These are phyloP conservation scores for Umbelopsis isabellina DNA, from an alignment of 192 early-diverging fungal genomes.

Conservation along the genomic window DNA sequence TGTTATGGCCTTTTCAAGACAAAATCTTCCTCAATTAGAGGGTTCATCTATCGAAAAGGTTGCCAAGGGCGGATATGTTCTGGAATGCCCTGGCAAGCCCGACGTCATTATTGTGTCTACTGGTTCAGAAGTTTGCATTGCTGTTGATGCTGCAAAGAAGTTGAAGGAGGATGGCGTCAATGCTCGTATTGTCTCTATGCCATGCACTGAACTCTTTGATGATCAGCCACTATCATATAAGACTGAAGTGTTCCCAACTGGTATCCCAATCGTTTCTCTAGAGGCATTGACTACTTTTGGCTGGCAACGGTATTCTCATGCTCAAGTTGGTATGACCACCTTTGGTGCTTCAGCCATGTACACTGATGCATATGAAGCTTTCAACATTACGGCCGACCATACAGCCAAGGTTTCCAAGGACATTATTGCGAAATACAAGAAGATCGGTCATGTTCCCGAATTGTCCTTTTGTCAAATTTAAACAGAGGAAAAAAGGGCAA, in stretches of 20 bases:
- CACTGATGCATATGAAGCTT: constrained; percentile 25
- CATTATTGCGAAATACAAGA: constrained; percentile 18
- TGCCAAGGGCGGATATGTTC: constrained; percentile 85
- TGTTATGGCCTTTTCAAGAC: constrained; percentile 85
- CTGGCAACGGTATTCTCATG: constrained; percentile 94
- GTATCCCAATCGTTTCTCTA: constrained; percentile 84
- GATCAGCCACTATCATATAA: constrained; percentile 84
- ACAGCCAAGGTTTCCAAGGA: constrained; percentile 10
- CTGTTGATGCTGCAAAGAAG: constrained; percentile 75
- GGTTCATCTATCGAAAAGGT: constrained; percentile 80
- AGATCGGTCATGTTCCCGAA: constrained; percentile 23
- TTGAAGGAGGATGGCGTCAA: constrained; percentile 17
- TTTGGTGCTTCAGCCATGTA: constrained; percentile 75
- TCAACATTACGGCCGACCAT: constrained; percentile 30
- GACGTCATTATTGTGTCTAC: constrained; percentile 79
- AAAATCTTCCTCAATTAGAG: constrained; percentile 90
- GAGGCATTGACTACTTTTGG: constrained; percentile 87
- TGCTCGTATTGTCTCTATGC: constrained; percentile 92
- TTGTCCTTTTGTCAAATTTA: constrained; percentile 4
- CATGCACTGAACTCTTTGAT: constrained; percentile 87
- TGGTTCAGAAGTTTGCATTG: constrained; percentile 89
- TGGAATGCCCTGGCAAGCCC: constrained; percentile 56
- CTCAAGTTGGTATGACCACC: constrained; percentile 83
- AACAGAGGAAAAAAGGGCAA: neutral
- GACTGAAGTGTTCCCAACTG: constrained; percentile 75